Evolutionary conservation across 1,139 yeast genomes (phyloP), one percentile per base, ranked within the genome.

Genomic region (Blastobotrys capitulatus): DNA sequence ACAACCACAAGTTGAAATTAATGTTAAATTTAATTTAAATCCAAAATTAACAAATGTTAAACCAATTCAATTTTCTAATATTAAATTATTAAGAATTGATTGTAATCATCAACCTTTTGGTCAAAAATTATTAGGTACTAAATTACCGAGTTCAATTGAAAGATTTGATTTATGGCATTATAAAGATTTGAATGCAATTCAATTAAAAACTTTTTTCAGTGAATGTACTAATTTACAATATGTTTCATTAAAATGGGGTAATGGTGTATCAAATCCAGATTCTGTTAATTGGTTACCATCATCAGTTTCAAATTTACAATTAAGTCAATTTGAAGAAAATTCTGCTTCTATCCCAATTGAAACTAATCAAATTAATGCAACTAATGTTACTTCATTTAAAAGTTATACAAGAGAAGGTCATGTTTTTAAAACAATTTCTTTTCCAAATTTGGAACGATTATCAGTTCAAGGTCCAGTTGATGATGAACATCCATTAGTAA

Each of bases 401-500:
- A 46, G 48, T 19, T 51, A 47, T 35, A 44, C 52, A 12, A 51
- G 52, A 10, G 32, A 39, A 35, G 54, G 54, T 13, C 37, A 42
- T 9, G 54, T 51, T 16, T 51, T 51, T 43, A 27, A 46, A 18
- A 32, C 48, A 1, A 35, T 51, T 27, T 29, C 27, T 15, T 46
- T 51, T 27, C 54, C 54, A 4, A 51, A 48, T 29, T 48, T 51
- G 26, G 52, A 51, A 34, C 47, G 52, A 16, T 44, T 51, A 13
- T 40, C 50, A 7, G 48, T 51, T 3, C 52, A 51, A 27, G 54
- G 54, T 6, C 54, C 54, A 3, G 54, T 51, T 2, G 51, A 51
- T 26, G 38, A 48, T 41, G 52, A 48, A 32, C 27, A 32, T n/a
- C 51, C 49, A 9, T 32, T 51, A 26, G 48, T 46, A 1, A 32